Base-by-base conservation (phyloP, 495 filamentous ascomycete species). In the Xylaria flabelliformis region DNA sequence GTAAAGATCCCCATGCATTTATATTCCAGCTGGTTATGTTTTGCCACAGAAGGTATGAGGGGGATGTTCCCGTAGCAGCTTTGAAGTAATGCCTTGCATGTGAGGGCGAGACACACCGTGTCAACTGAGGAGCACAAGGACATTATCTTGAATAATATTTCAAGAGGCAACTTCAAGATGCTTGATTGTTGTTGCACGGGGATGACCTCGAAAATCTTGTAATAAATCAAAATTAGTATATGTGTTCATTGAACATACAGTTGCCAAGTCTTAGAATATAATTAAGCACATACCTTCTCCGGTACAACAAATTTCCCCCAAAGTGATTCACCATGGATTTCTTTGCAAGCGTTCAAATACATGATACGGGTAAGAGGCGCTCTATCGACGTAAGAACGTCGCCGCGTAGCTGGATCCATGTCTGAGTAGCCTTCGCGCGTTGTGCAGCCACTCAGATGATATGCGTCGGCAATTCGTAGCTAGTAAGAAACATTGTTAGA, bases 1-100 rank as follows among this genome's bases (percentile, higher is more conserved):
- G 50, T 53, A 53, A 53, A 53, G 26, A 53, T 53, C 24, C 50
- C 50, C 50, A 53, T 53, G 21, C 50, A 53, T 21, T 53, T 53
- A 13, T 5, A 5, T 26, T 21, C 50, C 9, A 12, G 21, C 19
- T 53, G 21, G 50, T 3, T 53, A 53, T 53, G 50, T 53, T 53
- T 53, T 21, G 24, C 10, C 50, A 13, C 12, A 26, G 50, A 53
- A 26, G 50, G 50, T 26, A 53, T 53, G 50, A n/a, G 50, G 50
- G 9, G 21, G 12, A 53, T 53, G 12, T 53, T 53, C 1, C 4
- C 3, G 21, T 53, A 13, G 50, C 50, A 26, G 50, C 50, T 26
- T 26, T 26, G 21, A 53, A 53, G 50, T 26, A 53, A 53, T 1
- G 50, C 50, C 50, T 53, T 53, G 50, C 50, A 53, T 53, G 50